Percentiles rank a stretch among this genome's conserved stretches.
Evolutionary conservation across 2,329 filamentous ascomycete genomes (phyloP).

Genomic region (Didymella exigua): DNA sequence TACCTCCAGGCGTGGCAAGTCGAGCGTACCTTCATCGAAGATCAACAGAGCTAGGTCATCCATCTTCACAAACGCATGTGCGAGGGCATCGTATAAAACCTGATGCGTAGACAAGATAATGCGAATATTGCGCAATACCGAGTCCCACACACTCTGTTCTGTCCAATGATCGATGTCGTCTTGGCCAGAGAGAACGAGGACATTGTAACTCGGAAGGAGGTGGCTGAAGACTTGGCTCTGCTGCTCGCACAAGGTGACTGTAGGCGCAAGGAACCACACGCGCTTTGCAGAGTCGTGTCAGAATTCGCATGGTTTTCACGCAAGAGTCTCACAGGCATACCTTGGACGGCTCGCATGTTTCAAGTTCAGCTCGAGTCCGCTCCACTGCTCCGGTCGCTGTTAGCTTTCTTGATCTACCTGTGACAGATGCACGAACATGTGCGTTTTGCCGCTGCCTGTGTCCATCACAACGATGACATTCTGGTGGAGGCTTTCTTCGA

Average conservation of each 20-base stretch:
- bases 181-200: constrained; percentile 68
- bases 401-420: constrained; percentile 3
- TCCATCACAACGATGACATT: constrained; percentile 59
- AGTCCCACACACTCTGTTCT: constrained; percentile 69
- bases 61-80: constrained; percentile 74
- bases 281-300: constrained; percentile 33
- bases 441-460: constrained; percentile 57
- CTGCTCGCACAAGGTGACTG: constrained; percentile 53
- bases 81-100: constrained; percentile 74
- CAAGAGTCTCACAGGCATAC: constrained; percentile 26
- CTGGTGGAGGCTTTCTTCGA: constrained; percentile 50
- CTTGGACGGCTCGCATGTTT: constrained; percentile 45
- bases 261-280: constrained; percentile 56
- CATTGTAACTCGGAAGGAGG: constrained; percentile 56
- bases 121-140: constrained; percentile 65
- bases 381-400: constrained; percentile 47
- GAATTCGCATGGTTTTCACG: not conserved
- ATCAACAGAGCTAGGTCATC: constrained; percentile 69
- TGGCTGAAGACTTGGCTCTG: constrained; percentile 47
- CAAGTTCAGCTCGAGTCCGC: constrained; percentile 52
- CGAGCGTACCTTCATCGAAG: constrained; percentile 73
- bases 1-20: not conserved
- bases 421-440: constrained; percentile 39
- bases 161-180: constrained; percentile 78
- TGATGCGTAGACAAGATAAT: constrained; percentile 81